Percentiles rank a stretch among this genome's conserved stretches.
These are phyloP conservation scores for Rhizophora mangle DNA, from an alignment of 345 rosid genomes.

Conservation along the genomic window DNA sequence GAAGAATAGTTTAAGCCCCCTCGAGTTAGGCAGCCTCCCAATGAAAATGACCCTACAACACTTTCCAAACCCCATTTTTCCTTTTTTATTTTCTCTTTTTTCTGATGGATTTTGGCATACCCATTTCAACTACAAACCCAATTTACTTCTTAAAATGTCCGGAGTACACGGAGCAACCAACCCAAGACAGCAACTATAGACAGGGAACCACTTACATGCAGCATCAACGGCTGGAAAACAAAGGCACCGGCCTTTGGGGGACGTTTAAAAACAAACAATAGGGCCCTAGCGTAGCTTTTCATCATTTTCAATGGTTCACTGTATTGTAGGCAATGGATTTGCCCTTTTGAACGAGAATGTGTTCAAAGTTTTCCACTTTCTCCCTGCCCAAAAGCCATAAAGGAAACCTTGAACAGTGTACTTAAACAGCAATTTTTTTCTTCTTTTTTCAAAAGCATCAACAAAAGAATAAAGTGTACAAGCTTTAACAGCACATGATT, in stretches of 20 bases:
- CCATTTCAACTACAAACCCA: slow-evolving; percentile 14
- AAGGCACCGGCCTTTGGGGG: too few species aligned
- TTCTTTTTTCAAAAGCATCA: not conserved
- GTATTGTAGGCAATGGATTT: not conserved
- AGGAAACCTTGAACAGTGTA: slow-evolving; percentile 16
- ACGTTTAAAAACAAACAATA: not conserved
- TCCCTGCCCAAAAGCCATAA: slow-evolving; percentile 25
- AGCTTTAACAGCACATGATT: slow-evolving; percentile 23
- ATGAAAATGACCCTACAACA: slow-evolving; percentile 35
- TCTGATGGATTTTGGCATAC: not conserved
- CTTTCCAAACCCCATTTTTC: not conserved
- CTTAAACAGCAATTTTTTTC: not conserved
- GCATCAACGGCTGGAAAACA: not conserved
- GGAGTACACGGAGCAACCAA: not conserved
- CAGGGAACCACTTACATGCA: not conserved
- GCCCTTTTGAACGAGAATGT: slow-evolving; percentile 11
- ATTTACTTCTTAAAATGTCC: not conserved
- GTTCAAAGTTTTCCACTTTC: slow-evolving; percentile 11
- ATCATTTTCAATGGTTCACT: not conserved
- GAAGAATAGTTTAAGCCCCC: slow-evolving; percentile 8
- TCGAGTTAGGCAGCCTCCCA: slow-evolving; percentile 45
- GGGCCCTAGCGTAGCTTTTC: not conserved
- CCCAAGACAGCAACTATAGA: too few species aligned
- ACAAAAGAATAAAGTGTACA: slow-evolving; percentile 10
- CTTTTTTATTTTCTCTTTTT: too few species aligned